phyloP scores from a whole-genome alignment of 2,329 filamentous ascomycete species.

The Xylaria sp. region DNA sequence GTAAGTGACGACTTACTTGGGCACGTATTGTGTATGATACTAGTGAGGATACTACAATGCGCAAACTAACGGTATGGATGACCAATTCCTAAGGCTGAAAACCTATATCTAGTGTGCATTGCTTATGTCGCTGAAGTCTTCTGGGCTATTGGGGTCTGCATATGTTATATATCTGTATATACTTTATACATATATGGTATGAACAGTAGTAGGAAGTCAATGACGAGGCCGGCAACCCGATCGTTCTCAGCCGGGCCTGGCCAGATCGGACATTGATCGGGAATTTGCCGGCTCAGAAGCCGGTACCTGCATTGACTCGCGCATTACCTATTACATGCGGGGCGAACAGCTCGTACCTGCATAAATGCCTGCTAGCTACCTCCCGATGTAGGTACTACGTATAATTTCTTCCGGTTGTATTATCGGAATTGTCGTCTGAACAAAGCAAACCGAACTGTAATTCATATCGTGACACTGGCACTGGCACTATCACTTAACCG shows the following conservation, averaged over 20 bases:
- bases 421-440: conserved; percentile 5
- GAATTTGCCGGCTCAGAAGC: background rate
- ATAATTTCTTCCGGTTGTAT: no score
- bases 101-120: no score
- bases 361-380: conserved; percentile 1
- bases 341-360: conserved; percentile 26
- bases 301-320: conserved; percentile 35
- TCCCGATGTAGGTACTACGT: background rate
- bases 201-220: background rate
- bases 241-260: conserved; percentile 22
- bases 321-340: conserved; percentile 12
- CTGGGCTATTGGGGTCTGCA: no score
- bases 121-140: no score
- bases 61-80: no score
- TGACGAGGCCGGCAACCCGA: conserved; percentile 9
- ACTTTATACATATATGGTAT: background rate
- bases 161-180: background rate
- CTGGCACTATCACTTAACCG: background rate
- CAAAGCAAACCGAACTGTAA: background rate
- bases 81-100: no score
- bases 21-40: no score
- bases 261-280: conserved; percentile 15
- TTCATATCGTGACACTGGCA: background rate
- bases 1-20: no score
- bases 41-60: no score